Evolutionary conservation across 345 rosid genomes (phyloP).

Genomic region (Eutrema yunnanense): DNA sequence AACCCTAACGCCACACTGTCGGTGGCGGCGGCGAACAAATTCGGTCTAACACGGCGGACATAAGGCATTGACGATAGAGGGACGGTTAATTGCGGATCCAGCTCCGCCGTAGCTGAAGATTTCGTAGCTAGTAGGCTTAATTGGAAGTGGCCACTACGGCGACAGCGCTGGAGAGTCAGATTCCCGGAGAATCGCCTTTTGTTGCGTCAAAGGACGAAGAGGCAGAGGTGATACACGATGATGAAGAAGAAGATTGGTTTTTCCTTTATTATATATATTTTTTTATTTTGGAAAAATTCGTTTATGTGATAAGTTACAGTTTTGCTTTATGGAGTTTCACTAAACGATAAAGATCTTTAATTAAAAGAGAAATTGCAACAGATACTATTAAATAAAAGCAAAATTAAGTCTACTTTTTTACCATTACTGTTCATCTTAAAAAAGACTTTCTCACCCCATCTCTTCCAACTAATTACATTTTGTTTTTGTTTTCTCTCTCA

Average conservation of each 20-base stretch:
- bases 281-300: neutral
- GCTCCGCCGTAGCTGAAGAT: constrained; percentile 24
- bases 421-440: no score
- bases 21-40: constrained; percentile 26
- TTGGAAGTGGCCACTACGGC: constrained; percentile 21
- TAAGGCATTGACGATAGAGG: constrained; percentile 13
- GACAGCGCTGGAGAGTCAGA: constrained; percentile 35
- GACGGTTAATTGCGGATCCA: constrained; percentile 16
- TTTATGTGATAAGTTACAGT: neutral
- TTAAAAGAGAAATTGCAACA: no score
- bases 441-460: no score
- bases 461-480: no score
- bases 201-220: constrained; percentile 39
- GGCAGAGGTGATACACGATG: constrained; percentile 17
- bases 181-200: constrained; percentile 49
- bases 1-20: constrained; percentile 42
- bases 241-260: neutral
- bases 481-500: no score
- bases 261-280: neutral
- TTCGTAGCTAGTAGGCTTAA: constrained; percentile 9
- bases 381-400: no score
- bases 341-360: constrained; percentile 13
- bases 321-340: neutral
- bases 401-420: no score
- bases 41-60: constrained; percentile 27